phyloP scores from a whole-genome alignment of 257 asterid species.

The Thymus mandschuricus region DNA sequence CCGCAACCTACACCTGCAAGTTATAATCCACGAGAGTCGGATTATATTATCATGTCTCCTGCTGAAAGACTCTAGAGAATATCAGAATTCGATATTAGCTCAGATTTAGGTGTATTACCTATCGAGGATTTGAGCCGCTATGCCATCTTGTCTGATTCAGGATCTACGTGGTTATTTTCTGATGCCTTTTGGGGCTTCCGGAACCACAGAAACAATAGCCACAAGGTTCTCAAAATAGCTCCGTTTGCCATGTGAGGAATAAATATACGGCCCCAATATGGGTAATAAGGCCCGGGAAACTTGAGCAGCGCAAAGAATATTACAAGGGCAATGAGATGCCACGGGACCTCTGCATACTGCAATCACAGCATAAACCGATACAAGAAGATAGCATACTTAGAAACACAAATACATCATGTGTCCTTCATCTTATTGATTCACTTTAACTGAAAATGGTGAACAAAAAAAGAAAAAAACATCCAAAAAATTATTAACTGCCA shows the following conservation, averaged over 20 bases:
- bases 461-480: not conserved
- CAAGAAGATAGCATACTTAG: not conserved
- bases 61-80: not conserved
- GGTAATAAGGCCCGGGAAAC: slow-evolving; percentile 90
- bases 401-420: slow-evolving; percentile 1
- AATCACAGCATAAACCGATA: slow-evolving; percentile 16
- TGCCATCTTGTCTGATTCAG: slow-evolving; percentile 30
- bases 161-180: slow-evolving; percentile 31
- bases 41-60: not conserved
- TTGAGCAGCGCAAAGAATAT: slow-evolving; percentile 70
- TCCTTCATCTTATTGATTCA: not conserved
- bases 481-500: too few relatives aligned
- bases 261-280: slow-evolving; percentile 90
- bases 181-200: slow-evolving; percentile 49
- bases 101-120: slow-evolving; percentile 37
- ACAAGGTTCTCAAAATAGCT: slow-evolving; percentile 69
- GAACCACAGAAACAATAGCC: slow-evolving; percentile 79
- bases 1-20: not conserved
- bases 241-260: slow-evolving; percentile 93
- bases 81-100: not conserved
- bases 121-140: slow-evolving; percentile 22
- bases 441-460: not conserved
- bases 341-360: slow-evolving; percentile 82
- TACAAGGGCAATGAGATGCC: slow-evolving; percentile 73
- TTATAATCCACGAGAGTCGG: not conserved